phyloP scores from a whole-genome alignment of 345 rosid species.

The Pelargonium nanum region DNA sequence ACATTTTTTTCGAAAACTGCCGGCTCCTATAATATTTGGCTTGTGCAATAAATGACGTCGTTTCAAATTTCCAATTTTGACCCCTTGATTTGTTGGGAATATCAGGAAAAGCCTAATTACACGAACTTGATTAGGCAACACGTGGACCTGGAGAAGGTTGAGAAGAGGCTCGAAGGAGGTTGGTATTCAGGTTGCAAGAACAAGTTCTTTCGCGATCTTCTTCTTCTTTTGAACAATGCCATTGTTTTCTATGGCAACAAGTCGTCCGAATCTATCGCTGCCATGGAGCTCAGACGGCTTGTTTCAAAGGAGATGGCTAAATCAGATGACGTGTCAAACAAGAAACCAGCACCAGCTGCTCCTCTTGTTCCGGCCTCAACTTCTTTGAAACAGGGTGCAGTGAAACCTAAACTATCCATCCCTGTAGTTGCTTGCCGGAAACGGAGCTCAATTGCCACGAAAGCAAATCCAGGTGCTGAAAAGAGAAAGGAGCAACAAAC shows the following conservation, averaged over 20 bases:
- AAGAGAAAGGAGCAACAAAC: conserved; percentile 17
- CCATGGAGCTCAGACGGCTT: conserved; percentile 33
- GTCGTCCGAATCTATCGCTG: conserved; percentile 35
- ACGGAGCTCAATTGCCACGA: conserved; percentile 33
- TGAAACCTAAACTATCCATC: conserved; percentile 25
- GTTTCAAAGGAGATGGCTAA: conserved; percentile 33
- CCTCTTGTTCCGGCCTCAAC: conserved; percentile 1
- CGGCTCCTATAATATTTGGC: too few relatives aligned
- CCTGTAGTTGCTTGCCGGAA: conserved; percentile 37
- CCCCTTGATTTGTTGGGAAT: not conserved
- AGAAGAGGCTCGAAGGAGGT: conserved; percentile 34
- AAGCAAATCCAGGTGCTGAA: conserved; percentile 17
- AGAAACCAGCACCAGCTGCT: conserved; percentile 9
- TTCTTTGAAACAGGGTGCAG: conserved; percentile 12
- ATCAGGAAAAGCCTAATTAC: conserved; percentile 45
- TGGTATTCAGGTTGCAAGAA: conserved; percentile 30
- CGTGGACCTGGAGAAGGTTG: conserved; percentile 40
- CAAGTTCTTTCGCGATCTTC: conserved; percentile 45
- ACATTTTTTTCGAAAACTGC: too few relatives aligned
- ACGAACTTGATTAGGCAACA: conserved; percentile 38
- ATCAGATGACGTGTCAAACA: conserved; percentile 8
- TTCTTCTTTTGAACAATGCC: conserved; percentile 52
- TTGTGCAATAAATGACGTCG: too few relatives aligned
- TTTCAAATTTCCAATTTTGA: too few relatives aligned
- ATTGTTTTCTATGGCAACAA: conserved; percentile 29